Evolutionary conservation across 306 rosid genomes (phyloP).

Genomic region (Mucuna pruriens): DNA sequence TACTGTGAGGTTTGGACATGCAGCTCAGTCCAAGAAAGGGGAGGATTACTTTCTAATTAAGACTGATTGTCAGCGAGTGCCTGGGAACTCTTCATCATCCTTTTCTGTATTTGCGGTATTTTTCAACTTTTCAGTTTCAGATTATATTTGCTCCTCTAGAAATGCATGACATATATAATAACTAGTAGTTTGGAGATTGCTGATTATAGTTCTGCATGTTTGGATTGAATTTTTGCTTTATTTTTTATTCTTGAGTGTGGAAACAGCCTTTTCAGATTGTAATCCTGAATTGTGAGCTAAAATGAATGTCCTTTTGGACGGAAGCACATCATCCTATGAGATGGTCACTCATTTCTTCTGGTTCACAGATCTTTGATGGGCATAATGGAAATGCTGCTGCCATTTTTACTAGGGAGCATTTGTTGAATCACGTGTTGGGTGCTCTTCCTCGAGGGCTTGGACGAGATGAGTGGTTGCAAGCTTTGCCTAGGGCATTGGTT

Average conservation of each 20-base stretch:
- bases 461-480: slow-evolving; percentile 96
- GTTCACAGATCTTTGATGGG: slow-evolving; percentile 90
- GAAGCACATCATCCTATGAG: slow-evolving; percentile 11
- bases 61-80: slow-evolving; percentile 82
- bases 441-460: slow-evolving; percentile 88
- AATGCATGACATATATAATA: background rate
- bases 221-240: background rate
- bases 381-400: slow-evolving; percentile 99
- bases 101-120: slow-evolving; percentile 91
- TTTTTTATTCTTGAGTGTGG: slow-evolving; percentile 15
- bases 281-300: slow-evolving; percentile 20
- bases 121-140: slow-evolving; percentile 12
- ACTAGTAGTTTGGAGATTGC: slow-evolving; percentile 10
- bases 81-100: slow-evolving; percentile 76
- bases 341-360: slow-evolving; percentile 35
- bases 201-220: slow-evolving; percentile 20
- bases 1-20: slow-evolving; percentile 73
- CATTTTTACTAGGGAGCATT: slow-evolving; percentile 73
- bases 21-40: slow-evolving; percentile 94
- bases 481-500: slow-evolving; percentile 93
- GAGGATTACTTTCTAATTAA: slow-evolving; percentile 85
- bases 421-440: slow-evolving; percentile 87
- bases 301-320: slow-evolving; percentile 31
- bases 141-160: slow-evolving; percentile 16
- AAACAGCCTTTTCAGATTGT: slow-evolving; percentile 22